phyloP scores from a whole-genome alignment of 805 yeast genomes.

The Groenewaldozyma tartarivorans region DNA sequence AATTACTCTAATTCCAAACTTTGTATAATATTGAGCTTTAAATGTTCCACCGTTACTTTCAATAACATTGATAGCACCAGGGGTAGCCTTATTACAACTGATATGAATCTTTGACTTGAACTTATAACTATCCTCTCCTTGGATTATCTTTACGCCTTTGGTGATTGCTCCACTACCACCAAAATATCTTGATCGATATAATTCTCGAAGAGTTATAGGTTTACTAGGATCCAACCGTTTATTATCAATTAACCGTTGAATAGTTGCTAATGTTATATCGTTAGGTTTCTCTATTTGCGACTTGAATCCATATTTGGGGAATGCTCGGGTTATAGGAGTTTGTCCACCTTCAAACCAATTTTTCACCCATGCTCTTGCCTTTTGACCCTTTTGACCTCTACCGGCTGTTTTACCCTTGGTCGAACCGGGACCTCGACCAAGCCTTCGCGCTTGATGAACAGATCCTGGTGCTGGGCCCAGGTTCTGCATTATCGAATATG shows the following conservation, averaged over 20 bases:
- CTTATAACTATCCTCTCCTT: slow-evolving; percentile 41
- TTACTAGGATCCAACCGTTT: slow-evolving; percentile 48
- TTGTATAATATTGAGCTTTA: slow-evolving; percentile 60
- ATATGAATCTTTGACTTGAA: slow-evolving; percentile 50
- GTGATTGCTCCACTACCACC: slow-evolving; percentile 62
- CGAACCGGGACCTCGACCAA: slow-evolving; percentile 95
- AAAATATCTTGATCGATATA: slow-evolving; percentile 66
- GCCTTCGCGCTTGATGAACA: slow-evolving; percentile 38
- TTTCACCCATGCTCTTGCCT: slow-evolving; percentile 85
- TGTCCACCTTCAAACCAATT: slow-evolving; percentile 99
- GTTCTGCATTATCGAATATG: slow-evolving; percentile 15
- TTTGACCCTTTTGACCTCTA: slow-evolving; percentile 97
- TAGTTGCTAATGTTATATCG: slow-evolving; percentile 56
- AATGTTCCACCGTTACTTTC: slow-evolving; percentile 67
- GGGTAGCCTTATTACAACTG: slow-evolving; percentile 77
- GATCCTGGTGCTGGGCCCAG: slow-evolving; percentile 26
- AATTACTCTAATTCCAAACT: slow-evolving; percentile 64
- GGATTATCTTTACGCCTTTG: slow-evolving; percentile 78
- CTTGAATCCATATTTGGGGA: slow-evolving; percentile 79
- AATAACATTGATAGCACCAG: slow-evolving; percentile 60
- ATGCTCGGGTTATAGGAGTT: slow-evolving; percentile 75
- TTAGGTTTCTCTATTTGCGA: slow-evolving; percentile 22
- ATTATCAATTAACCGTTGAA: slow-evolving; percentile 59
- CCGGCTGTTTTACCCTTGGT: slow-evolving; percentile 87
- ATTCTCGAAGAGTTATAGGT: slow-evolving; percentile 60